Conservation (phyloP, 2,329 filamentous ascomycete species). For the Cercospora sesami region DNA sequence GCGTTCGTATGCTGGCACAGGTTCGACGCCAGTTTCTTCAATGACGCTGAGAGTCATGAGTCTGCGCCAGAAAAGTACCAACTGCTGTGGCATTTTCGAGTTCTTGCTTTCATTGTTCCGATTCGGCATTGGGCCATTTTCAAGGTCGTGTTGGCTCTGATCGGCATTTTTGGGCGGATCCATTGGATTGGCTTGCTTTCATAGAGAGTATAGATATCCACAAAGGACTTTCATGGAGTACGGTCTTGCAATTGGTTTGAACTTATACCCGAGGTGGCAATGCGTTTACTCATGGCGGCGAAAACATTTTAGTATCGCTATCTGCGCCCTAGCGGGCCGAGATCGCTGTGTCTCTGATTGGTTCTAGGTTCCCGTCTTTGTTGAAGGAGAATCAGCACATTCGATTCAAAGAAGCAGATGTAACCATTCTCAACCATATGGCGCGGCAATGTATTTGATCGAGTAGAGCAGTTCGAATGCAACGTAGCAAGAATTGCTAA, state of each 20-base stretch:
- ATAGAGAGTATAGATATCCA: background rate
- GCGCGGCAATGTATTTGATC: background rate
- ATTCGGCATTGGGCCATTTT: background rate
- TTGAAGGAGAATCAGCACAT: background rate
- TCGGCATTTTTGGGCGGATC: background rate
- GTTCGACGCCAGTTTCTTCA: conserved; percentile 50
- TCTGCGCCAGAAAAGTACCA: conserved; percentile 6
- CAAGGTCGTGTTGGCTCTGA: background rate
- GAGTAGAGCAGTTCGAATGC: background rate
- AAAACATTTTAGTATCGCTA: background rate
- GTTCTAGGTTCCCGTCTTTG: background rate
- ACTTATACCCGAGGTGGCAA: background rate
- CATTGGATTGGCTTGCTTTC: background rate
- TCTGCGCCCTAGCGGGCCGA: background rate
- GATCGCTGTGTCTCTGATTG: background rate
- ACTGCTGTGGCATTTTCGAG: background rate
- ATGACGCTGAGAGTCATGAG: conserved; percentile 13
- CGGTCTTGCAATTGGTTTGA: background rate
- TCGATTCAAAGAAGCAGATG: background rate
- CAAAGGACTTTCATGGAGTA: background rate
- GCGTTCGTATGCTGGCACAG: conserved; percentile 56
- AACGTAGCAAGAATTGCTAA: too few species aligned
- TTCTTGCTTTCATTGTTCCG: background rate
- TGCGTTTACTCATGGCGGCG: background rate
- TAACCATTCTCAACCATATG: background rate